These are phyloP conservation scores for Leucocoprinus birnbaumii DNA, from an alignment of 768 basidiomycete species.

Conservation along the genomic window DNA sequence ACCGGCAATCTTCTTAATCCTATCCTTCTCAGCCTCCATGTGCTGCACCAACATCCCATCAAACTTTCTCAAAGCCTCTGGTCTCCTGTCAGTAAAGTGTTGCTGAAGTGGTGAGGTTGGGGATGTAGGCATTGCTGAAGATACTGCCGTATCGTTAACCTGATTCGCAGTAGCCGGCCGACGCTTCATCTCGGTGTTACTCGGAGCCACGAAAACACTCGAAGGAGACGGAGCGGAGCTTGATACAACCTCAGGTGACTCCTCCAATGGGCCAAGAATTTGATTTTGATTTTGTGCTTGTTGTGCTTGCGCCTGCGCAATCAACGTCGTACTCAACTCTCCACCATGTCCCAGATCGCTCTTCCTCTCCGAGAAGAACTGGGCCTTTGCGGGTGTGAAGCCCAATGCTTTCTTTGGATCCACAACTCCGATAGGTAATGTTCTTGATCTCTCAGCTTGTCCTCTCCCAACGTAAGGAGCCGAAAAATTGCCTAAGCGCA, in stretches of 20 bases:
- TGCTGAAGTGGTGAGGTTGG: conserved; percentile 27
- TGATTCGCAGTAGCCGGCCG: conserved; percentile 27
- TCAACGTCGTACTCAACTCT: conserved; percentile 25
- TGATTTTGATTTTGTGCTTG: background rate
- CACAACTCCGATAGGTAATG: conserved; percentile 19
- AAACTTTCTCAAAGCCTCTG: conserved; percentile 61
- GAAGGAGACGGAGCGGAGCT: background rate
- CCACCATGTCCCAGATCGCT: conserved; percentile 33
- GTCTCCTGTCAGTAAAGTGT: conserved; percentile 25
- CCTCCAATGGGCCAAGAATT: background rate
- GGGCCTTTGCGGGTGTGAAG: conserved; percentile 41
- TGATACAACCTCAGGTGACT: background rate
- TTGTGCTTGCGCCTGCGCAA: conserved; percentile 8
- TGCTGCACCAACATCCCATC: conserved; percentile 83
- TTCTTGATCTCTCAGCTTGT: conserved; percentile 27
- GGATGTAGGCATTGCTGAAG: background rate
- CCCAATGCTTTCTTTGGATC: conserved; percentile 50
- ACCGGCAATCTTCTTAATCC: conserved; percentile 71
- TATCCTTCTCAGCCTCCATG: conserved; percentile 81
- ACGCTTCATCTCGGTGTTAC: conserved; percentile 6
- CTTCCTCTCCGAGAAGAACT: conserved; percentile 48
- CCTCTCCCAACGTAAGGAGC: conserved; percentile 57
- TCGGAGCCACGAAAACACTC: conserved; percentile 7
- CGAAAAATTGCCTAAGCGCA: conserved; percentile 68
- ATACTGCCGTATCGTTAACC: too few species aligned